Conservation (phyloP, 257 asterid genomes). For the Verbascum thapsus region DNA sequence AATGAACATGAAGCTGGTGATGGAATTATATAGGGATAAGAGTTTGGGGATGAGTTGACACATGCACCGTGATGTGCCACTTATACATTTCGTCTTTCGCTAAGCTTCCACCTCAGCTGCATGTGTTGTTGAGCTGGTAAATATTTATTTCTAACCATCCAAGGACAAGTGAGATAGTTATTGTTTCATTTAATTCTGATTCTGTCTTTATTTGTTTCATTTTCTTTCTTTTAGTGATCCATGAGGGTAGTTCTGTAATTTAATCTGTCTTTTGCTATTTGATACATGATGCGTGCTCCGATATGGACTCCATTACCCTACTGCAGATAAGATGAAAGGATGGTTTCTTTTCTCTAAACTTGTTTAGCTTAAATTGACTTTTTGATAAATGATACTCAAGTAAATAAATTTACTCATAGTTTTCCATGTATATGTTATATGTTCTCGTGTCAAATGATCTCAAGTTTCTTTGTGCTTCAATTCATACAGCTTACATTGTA, state of each 20-base stretch:
- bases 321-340: not conserved
- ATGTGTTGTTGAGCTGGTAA: not conserved
- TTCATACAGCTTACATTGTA: not conserved
- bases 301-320: not conserved
- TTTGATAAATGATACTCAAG: not conserved
- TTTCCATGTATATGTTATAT: not conserved
- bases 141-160: not conserved
- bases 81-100: not conserved
- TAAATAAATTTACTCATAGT: not conserved
- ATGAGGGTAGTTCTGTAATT: not conserved
- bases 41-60: not conserved
- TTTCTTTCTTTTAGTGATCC: not conserved
- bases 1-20: not conserved
- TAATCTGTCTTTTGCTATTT: not conserved
- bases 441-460: not conserved
- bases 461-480: not conserved
- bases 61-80: conserved; percentile 3
- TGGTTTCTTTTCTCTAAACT: no score
- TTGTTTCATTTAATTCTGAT: not conserved
- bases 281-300: not conserved
- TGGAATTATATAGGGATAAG: conserved; percentile 3
- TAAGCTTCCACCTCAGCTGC: conserved; percentile 2
- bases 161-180: not conserved
- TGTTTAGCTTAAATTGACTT: not conserved
- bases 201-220: not conserved